phyloP scores from a whole-genome alignment of 139 green algal genomes.

The Chlorella sp. region DNA sequence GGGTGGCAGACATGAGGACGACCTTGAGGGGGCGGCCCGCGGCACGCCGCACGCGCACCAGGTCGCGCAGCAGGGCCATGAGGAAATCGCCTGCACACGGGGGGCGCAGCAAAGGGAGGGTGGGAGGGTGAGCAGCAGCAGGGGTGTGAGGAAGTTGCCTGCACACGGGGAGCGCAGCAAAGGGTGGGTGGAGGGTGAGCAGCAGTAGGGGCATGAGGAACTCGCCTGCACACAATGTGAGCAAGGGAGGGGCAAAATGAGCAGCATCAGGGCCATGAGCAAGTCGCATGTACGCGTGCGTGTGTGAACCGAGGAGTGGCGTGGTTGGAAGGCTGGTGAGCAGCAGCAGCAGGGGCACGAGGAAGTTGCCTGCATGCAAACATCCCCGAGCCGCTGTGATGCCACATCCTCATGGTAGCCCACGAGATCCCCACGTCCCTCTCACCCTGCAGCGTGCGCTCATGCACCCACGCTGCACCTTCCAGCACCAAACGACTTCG shows the following conservation, averaged over 20 bases:
- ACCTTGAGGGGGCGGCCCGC: conserved; percentile 69
- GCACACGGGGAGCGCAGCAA: background rate
- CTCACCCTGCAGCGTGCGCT: conserved; percentile 75
- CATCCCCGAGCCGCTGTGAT: too few relatives aligned
- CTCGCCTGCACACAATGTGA: background rate
- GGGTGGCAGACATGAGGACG: conserved; percentile 94
- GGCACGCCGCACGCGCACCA: conserved; percentile 56
- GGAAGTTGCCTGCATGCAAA: too few relatives aligned
- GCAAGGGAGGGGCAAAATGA: background rate
- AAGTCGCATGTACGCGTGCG: conserved; percentile 66
- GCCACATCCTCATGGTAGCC: too few relatives aligned
- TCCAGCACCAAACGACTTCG: too few relatives aligned
- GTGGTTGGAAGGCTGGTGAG: too few relatives aligned
- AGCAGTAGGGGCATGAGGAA: background rate
- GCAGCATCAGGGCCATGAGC: conserved; percentile 72
- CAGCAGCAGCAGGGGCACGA: too few relatives aligned
- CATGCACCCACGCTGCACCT: conserved; percentile 91
- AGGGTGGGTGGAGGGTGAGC: background rate
- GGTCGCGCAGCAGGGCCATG: conserved; percentile 79
- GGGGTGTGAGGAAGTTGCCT: conserved; percentile 59
- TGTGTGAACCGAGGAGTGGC: too few relatives aligned
- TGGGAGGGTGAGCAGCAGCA: background rate
- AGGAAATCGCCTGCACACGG: conserved; percentile 76
- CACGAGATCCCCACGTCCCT: background rate
- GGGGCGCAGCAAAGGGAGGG: background rate